These are phyloP conservation scores for Samsoniella hepiali DNA, from an alignment of 2,329 filamentous ascomycete species.

Conservation along the genomic window DNA sequence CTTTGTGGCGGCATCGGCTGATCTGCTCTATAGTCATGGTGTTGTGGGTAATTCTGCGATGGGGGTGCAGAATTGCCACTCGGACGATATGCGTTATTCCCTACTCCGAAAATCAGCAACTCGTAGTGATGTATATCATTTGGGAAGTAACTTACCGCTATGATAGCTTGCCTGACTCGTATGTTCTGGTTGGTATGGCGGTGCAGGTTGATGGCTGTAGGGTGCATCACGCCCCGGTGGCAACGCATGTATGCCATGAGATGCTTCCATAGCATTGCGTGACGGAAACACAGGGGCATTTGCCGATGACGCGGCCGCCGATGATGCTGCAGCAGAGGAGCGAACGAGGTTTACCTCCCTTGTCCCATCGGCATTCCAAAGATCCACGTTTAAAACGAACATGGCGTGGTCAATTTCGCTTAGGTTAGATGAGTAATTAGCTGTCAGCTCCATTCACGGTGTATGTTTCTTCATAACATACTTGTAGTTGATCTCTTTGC, in stretches of 20 bases:
- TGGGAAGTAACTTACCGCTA: conserved; percentile 29
- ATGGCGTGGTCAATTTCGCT: conserved; percentile 39
- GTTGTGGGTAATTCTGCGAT: conserved; percentile 36
- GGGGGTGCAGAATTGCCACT: conserved; percentile 36
- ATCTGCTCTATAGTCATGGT: conserved; percentile 27
- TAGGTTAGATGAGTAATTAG: conserved; percentile 22
- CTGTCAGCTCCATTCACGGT: conserved; percentile 23
- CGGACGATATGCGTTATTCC: conserved; percentile 29
- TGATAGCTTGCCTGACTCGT: conserved; percentile 30
- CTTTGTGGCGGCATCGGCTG: conserved; percentile 26
- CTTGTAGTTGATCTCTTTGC: conserved; percentile 81
- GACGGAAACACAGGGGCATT: background rate
- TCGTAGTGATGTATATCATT: background rate
- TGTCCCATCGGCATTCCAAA: conserved; percentile 63
- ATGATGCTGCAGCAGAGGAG: conserved; percentile 34
- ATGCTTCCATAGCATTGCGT: background rate
- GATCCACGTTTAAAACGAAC: conserved; percentile 61
- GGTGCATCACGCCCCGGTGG: conserved; percentile 37
- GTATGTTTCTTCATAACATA: conserved; percentile 41
- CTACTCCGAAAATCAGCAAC: conserved; percentile 18
- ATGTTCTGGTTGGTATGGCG: conserved; percentile 35
- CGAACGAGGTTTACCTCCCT: conserved; percentile 66
- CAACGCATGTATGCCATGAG: conserved; percentile 19
- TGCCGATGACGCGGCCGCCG: background rate
- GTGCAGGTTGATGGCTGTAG: conserved; percentile 27